Evolutionary conservation across 139 green algal genomes (phyloP), one percentile per base, ranked within the genome.

Genomic region (Chlorella vulgaris): DNA sequence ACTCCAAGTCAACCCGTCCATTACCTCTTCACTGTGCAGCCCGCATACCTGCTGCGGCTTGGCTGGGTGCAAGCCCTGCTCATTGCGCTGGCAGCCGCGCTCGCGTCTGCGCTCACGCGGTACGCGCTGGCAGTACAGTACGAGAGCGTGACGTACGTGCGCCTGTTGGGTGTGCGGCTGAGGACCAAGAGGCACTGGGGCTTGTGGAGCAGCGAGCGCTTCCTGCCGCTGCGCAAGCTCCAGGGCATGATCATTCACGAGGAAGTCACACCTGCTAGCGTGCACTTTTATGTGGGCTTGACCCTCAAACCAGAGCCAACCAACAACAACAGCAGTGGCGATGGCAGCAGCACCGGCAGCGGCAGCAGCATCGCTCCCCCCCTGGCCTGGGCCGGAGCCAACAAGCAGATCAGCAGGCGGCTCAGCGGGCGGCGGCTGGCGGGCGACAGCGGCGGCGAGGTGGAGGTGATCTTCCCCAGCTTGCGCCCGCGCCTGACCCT

Each of bases 201-300:
- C 22, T 35, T 79, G 73, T 67, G 73, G 36, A 10, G 73, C 73
- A 55, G 24, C 73, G 28, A 26, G 2, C 53, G 24, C 29, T 79
- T 79, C 73, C 58, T 79, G 33, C 73, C 73, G 33, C 51, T 79
- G 35, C 73, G 53, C 53, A 36, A 67, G 50, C 50, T 78, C 40
- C 50, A 67, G 33, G 71, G 71, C 33, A 50, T 78, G 50, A 78
- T 78, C 33, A 78, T 78, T 38, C 71, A 78, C 51, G 71, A 78
- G 51, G 71, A 51, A 35, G 71, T 78, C 4, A 67, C 50, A 5
- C 7, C 71, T 7, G 50, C 33, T 8, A 42, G 22, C 5, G 71
- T 66, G 4, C 22, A 78, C 50, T 78, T 78, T 38, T 78, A 33
- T 4, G 31, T 78, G 4, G 71, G 50, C 24, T 50, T 78, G 29